Conservation (phyloP, 2,329 filamentous ascomycete species). For the Scedosporium minutisporum region DNA sequence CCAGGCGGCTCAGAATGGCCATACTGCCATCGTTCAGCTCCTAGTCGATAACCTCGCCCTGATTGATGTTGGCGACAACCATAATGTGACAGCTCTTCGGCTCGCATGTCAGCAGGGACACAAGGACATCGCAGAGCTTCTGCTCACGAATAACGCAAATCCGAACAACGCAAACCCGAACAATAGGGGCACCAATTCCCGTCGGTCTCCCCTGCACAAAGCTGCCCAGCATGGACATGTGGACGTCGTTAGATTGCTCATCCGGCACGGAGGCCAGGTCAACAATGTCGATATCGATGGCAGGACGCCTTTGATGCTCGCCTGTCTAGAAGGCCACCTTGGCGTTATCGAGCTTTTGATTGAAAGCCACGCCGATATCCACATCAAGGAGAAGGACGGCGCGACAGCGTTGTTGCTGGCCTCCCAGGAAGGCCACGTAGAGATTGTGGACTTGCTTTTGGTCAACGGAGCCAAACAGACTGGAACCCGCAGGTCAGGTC, state of each 20-base stretch:
- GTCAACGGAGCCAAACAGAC: neutral
- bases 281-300: neutral
- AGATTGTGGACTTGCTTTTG: neutral
- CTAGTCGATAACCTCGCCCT: neutral
- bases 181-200: neutral
- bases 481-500: neutral
- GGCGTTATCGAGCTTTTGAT: neutral
- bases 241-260: neutral
- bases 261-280: neutral
- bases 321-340: neutral
- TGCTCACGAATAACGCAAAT: neutral
- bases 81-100: neutral
- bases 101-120: neutral
- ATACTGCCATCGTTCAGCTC: neutral
- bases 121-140: neutral
- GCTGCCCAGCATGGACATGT: neutral
- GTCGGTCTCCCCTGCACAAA: neutral
- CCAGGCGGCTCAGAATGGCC: neutral
- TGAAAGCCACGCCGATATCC: neutral
- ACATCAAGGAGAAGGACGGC: neutral
- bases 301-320: neutral
- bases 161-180: neutral
- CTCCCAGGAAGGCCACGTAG: neutral
- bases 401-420: neutral
- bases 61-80: neutral